phyloP scores from a whole-genome alignment of 2,329 filamentous ascomycete genomes.

The Biscogniauxia mediterranea region DNA sequence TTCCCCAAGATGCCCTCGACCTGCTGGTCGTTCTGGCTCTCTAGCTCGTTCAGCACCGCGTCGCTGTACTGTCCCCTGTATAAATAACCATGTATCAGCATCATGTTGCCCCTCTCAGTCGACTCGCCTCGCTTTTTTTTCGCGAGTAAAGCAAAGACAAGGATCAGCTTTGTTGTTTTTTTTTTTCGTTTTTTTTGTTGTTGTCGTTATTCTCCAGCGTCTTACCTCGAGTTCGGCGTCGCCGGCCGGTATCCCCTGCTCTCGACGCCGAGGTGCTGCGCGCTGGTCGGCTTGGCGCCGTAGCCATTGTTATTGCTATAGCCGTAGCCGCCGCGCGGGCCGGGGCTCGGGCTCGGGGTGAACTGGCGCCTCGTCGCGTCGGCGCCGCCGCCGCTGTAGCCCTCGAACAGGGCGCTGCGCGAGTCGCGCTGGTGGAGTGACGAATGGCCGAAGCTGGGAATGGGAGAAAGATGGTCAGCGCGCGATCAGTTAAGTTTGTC shows the following conservation, averaged over 20 bases:
- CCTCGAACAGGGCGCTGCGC: slow-evolving; percentile 71
- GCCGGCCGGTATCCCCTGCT: slow-evolving; percentile 56
- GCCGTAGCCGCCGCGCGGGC: slow-evolving; percentile 49
- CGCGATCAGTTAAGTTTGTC: no score
- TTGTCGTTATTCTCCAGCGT: background rate
- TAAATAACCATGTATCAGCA: background rate
- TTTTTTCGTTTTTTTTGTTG: background rate
- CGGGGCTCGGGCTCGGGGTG: slow-evolving; percentile 45
- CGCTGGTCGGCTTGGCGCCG: slow-evolving; percentile 9
- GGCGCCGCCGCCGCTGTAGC: slow-evolving; percentile 59
- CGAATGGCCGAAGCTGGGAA: slow-evolving; percentile 62
- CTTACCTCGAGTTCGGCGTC: slow-evolving; percentile 67
- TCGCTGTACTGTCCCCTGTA: slow-evolving; percentile 85
- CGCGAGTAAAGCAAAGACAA: no score
- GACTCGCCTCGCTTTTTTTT: background rate
- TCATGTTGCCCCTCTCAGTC: slow-evolving; percentile 2
- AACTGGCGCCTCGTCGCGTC: slow-evolving; percentile 41
- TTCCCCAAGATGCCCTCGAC: slow-evolving; percentile 89
- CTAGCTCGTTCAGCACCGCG: slow-evolving; percentile 86
- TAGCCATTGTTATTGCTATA: slow-evolving; percentile 39
- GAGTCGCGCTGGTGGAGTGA: slow-evolving; percentile 72
- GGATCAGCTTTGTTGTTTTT: background rate
- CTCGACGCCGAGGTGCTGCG: slow-evolving; percentile 29
- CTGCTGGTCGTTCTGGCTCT: slow-evolving; percentile 91
- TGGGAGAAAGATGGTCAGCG: slow-evolving; percentile 4